These are phyloP conservation scores for Knoxia roxburghii DNA, from an alignment of 257 asterid species.

Conservation along the genomic window DNA sequence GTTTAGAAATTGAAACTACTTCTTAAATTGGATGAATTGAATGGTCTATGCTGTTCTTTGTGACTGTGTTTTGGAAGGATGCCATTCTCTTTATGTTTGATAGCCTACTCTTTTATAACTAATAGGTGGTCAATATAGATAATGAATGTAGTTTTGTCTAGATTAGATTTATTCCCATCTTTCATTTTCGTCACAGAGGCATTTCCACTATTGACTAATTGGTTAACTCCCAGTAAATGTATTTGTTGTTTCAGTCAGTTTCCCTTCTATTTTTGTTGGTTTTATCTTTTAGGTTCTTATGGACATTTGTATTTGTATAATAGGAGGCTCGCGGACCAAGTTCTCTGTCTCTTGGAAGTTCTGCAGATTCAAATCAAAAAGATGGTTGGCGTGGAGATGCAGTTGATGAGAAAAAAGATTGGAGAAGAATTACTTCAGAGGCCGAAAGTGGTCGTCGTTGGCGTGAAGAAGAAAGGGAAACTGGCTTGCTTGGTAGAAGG, in stretches of 20 bases:
- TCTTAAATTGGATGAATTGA: not conserved
- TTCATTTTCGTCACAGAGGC: not conserved
- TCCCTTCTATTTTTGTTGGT: not conserved
- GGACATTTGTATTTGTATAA: not conserved
- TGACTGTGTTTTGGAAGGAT: not conserved
- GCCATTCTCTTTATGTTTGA: not conserved
- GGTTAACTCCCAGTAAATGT: not conserved
- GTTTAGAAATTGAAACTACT: not conserved
- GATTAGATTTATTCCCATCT: not conserved
- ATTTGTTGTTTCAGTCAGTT: not conserved
- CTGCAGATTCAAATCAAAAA: conserved; percentile 74
- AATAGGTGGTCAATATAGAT: not conserved
- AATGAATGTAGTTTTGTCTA: not conserved
- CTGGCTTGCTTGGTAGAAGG: conserved; percentile 88
- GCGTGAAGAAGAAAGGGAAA: conserved; percentile 99
- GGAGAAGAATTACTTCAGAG: conserved; percentile 63
- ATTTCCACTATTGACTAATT: not conserved
- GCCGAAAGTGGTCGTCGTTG: conserved; percentile 85
- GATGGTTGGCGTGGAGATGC: conserved; percentile 77
- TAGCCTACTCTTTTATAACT: not conserved
- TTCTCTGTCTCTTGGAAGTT: conserved; percentile 75
- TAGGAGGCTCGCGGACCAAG: conserved; percentile 86
- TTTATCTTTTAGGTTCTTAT: not conserved
- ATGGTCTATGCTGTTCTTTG: not conserved
- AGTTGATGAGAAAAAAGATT: conserved; percentile 74